phyloP scores from a whole-genome alignment of 2,329 filamentous ascomycete genomes.

The Cryphonectria japonica region DNA sequence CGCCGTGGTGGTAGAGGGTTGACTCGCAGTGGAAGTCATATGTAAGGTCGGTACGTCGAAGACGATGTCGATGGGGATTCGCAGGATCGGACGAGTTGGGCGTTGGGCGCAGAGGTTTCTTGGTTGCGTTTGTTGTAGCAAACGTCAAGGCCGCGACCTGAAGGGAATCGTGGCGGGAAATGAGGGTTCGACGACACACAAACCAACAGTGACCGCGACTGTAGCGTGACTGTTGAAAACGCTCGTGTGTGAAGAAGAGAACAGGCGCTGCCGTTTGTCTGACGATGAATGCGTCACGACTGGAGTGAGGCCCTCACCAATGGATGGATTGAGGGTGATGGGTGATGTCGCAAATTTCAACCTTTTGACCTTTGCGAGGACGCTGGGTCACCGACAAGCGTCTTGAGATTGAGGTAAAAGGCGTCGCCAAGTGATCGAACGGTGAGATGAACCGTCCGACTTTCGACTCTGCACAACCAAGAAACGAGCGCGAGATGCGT shows the following conservation, averaged over 20 bases:
- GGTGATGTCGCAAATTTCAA: not conserved
- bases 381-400: constrained; percentile 1
- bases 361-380: not conserved
- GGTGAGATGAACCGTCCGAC: not conserved
- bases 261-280: constrained; percentile 15
- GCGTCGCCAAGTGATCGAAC: constrained; percentile 5
- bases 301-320: constrained; percentile 8
- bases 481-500: constrained; percentile 14
- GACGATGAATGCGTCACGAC: constrained; percentile 9
- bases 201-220: not conserved
- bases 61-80: constrained; percentile 25
- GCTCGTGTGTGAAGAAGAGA: constrained; percentile 11
- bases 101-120: not conserved
- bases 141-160: constrained; percentile 23
- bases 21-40: constrained; percentile 66
- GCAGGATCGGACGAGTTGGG: constrained; percentile 21
- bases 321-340: not conserved
- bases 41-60: constrained; percentile 39
- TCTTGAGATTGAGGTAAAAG: constrained; percentile 5
- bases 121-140: constrained; percentile 5
- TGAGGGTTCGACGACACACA: constrained; percentile 1
- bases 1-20: constrained; percentile 60
- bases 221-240: not conserved
- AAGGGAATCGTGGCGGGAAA: constrained; percentile 10
- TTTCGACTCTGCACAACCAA: not conserved